A percentile compares a stretch with the other conserved stretches of the same genome.
phyloP scores from a whole-genome alignment of 108 stramenopile genomes.

The Fragilaria crotonensis region DNA sequence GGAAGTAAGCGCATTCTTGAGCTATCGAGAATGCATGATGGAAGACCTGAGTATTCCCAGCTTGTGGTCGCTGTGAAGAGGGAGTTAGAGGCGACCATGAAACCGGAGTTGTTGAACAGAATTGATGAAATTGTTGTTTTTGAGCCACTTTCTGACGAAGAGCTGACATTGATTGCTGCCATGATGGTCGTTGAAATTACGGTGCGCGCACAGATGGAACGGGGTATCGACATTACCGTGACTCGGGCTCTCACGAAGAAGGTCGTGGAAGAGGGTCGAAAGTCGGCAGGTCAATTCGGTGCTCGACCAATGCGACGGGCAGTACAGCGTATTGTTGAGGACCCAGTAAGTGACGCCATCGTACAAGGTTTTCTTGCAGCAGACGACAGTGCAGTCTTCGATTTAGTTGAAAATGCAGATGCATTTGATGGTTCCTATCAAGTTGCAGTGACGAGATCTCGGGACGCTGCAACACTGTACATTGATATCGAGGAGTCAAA shows the following conservation, averaged over 20 bases:
- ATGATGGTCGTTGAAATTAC: constrained; percentile 52
- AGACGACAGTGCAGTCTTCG: constrained; percentile 52
- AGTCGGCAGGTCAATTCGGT: constrained; percentile 76
- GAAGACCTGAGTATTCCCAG: constrained; percentile 57
- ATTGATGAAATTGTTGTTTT: constrained; percentile 98
- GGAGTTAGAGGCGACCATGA: constrained; percentile 86
- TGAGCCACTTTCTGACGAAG: constrained; percentile 55
- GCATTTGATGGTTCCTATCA: neutral
- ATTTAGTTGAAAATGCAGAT: constrained; percentile 20
- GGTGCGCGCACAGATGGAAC: constrained; percentile 54
- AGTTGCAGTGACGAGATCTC: neutral
- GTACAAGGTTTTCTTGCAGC: constrained; percentile 65
- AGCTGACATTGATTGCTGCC: constrained; percentile 69
- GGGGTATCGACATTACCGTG: constrained; percentile 41
- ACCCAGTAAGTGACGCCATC: constrained; percentile 82
- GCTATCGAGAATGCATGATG: constrained; percentile 23
- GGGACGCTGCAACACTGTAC: neutral
- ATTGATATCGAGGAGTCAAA: no score
- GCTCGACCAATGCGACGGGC: constrained; percentile 84
- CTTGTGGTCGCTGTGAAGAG: constrained; percentile 78
- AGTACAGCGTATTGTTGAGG: constrained; percentile 78
- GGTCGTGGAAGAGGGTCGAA: constrained; percentile 61
- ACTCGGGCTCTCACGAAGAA: constrained; percentile 37
- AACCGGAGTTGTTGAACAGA: constrained; percentile 97
- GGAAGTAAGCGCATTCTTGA: constrained; percentile 85